Base-by-base conservation (phyloP, 2,329 filamentous ascomycete genomes). In the Madurella mycetomatis region DNA sequence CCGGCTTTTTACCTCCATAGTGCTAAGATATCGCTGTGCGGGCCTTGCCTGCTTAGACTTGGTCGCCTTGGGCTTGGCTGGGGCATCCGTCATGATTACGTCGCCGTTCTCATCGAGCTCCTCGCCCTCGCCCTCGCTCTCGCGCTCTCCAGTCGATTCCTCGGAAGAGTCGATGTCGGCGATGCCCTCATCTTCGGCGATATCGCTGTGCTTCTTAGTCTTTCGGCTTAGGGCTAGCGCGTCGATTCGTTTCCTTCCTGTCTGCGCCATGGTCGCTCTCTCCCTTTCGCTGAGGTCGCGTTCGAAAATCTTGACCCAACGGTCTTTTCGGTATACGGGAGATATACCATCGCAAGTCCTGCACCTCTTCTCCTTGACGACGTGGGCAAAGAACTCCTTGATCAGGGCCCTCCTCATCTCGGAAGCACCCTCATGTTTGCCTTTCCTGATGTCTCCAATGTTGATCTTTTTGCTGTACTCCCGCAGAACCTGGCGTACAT, bases 231-330 rank as follows among this genome's bases (percentile, higher is more conserved):
- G 75, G 12, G 88, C 71, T 63, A 95, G 76, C 3, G 88, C 86
- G 66, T 94, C 89, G 49, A 80, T 79, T 37, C 83, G 76, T 63
- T 84, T 86, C 67, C 91, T 82, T 48, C 76, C 78, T 45, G 75
- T 76, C 56, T 88, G 83, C 2, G 84, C 80, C 87, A 95, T 95
- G 58, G 86, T 84, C 41, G 84, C 80, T 67, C 85, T 84, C 37
- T 94, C 85, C 69, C 95, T 95, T 45, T 79, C 72, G 45, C 79
- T 82, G 53, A 96, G 74, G 1, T 87, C 77, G 67, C 88, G 94
- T 67, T 92, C 86, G 70, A 97, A 99, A 51, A 99, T 91, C 71
- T 97, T 99, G 67, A 92, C 87, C 65, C 85, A 94, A 42, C 87
- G 82, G 65, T 99, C 92, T 69, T 95, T 96, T 63, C 92, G 85